phyloP scores from a whole-genome alignment of 768 basidiomycete species.

The Thelephora ganbajun region DNA sequence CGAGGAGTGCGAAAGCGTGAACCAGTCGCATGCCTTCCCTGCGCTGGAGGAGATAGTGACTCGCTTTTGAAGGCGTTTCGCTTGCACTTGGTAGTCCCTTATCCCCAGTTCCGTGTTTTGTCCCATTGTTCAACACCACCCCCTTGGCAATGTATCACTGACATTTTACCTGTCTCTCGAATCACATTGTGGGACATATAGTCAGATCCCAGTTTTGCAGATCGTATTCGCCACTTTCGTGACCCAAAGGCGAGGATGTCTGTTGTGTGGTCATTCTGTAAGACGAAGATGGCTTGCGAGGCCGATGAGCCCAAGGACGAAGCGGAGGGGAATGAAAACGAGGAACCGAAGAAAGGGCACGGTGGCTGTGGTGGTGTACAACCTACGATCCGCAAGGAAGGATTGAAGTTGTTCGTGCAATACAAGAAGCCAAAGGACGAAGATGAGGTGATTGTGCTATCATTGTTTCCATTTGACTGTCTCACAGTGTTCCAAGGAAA shows the following conservation, averaged over 20 bases:
- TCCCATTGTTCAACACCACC: not conserved
- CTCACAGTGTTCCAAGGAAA: constrained; percentile 33
- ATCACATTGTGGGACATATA: constrained; percentile 19
- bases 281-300: constrained; percentile 80
- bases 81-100: constrained; percentile 46
- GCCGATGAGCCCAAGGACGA: constrained; percentile 83
- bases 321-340: constrained; percentile 49
- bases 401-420: constrained; percentile 84
- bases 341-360: constrained; percentile 79
- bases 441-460: constrained; percentile 61
- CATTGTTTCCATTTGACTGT: constrained; percentile 4
- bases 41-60: constrained; percentile 26
- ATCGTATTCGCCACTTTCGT: constrained; percentile 76
- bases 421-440: constrained; percentile 94
- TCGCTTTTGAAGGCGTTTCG: constrained; percentile 39
- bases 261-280: constrained; percentile 76
- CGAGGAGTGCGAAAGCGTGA: constrained; percentile 76
- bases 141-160: not conserved
- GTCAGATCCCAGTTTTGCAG: constrained; percentile 75
- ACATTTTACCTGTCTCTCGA: not conserved
- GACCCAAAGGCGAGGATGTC: constrained; percentile 83
- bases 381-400: constrained; percentile 86
- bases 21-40: constrained; percentile 10
- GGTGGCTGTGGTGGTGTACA: constrained; percentile 95
- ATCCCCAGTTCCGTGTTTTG: not conserved